Conservation (phyloP, 768 basidiomycete genomes). For the Boletus sp. region DNA sequence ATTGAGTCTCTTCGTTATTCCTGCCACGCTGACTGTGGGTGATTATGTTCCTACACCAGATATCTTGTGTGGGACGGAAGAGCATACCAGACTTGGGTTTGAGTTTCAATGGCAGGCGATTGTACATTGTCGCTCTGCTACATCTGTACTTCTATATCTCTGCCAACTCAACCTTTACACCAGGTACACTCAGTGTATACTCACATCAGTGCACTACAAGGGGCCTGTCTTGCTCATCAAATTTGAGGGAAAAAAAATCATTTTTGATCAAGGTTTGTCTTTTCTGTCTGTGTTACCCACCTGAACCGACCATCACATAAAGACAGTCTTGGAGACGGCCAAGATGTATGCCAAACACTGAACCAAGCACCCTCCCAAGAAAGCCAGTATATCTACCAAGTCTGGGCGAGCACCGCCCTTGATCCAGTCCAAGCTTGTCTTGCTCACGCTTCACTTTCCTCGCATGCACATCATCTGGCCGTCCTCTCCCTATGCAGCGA, state of each 20-base stretch:
- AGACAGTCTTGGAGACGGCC: constrained; percentile 59
- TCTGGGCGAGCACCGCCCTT: constrained; percentile 43
- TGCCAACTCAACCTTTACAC: not conserved
- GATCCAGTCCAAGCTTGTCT: constrained; percentile 87
- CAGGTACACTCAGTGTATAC: constrained; percentile 95
- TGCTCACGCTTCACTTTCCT: constrained; percentile 88
- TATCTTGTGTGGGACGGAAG: constrained; percentile 94
- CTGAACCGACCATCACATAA: not conserved
- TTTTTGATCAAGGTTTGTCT: constrained; percentile 79
- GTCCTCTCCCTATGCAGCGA: constrained; percentile 88
- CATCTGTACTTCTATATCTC: not conserved
- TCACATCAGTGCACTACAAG: constrained; percentile 96
- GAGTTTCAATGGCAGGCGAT: constrained; percentile 89
- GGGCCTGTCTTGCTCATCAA: constrained; percentile 91
- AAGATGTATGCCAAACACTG: constrained; percentile 68
- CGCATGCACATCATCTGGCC: constrained; percentile 96
- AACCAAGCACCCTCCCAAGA: constrained; percentile 55
- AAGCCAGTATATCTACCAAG: constrained; percentile 24
- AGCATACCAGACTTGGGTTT: constrained; percentile 89
- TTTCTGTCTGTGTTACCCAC: not conserved
- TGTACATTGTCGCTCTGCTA: constrained; percentile 56
- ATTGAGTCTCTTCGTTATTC: constrained; percentile 73
- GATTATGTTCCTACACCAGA: constrained; percentile 96
- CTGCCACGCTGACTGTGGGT: constrained; percentile 89
- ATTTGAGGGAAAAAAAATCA: constrained; percentile 95